Evolutionary conservation across 140 eudicot species (phyloP).

Genomic region (Senecio squalidus): DNA sequence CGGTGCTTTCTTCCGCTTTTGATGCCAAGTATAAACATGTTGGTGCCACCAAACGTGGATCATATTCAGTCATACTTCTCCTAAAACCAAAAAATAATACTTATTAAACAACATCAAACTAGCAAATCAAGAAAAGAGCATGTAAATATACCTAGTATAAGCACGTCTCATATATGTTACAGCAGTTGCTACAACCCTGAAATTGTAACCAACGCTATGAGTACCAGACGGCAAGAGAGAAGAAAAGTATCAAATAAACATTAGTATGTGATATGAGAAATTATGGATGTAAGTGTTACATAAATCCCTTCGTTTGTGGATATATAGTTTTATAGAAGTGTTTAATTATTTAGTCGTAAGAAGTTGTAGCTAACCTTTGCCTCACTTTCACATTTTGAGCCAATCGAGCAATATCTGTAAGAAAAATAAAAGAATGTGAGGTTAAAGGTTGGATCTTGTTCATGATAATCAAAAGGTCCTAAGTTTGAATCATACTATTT

Average conservation of each 20-base stretch:
- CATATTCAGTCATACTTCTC: slow-evolving; percentile 85
- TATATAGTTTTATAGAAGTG: neutral
- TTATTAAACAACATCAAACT: neutral
- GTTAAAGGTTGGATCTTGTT: slow-evolving; percentile 8
- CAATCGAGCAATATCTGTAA: slow-evolving; percentile 79
- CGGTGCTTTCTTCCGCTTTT: slow-evolving; percentile 99
- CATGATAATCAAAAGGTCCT: neutral
- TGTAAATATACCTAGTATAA: slow-evolving; percentile 53
- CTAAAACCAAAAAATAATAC: slow-evolving; percentile 33
- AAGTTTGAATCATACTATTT: neutral
- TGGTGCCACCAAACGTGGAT: slow-evolving; percentile 98
- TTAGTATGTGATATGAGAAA: neutral
- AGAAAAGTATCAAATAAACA: slow-evolving; percentile 1
- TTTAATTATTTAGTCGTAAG: too few species aligned
- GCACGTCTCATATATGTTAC: slow-evolving; percentile 98
- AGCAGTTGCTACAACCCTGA: slow-evolving; percentile 99
- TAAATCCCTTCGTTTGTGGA: neutral
- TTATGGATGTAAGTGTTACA: neutral
- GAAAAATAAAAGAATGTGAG: slow-evolving; percentile 7
- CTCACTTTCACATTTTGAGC: slow-evolving; percentile 97
- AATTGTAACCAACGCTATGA: slow-evolving; percentile 29
- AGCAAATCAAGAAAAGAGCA: neutral
- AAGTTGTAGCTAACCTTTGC: slow-evolving; percentile 67
- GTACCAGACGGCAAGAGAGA: neutral
- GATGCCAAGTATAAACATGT: slow-evolving; percentile 96